Evolutionary conservation across 192 early-diverging fungal genomes (phyloP), one percentile per base, ranked within the genome.

Genomic region (Diversispora eburnea): DNA sequence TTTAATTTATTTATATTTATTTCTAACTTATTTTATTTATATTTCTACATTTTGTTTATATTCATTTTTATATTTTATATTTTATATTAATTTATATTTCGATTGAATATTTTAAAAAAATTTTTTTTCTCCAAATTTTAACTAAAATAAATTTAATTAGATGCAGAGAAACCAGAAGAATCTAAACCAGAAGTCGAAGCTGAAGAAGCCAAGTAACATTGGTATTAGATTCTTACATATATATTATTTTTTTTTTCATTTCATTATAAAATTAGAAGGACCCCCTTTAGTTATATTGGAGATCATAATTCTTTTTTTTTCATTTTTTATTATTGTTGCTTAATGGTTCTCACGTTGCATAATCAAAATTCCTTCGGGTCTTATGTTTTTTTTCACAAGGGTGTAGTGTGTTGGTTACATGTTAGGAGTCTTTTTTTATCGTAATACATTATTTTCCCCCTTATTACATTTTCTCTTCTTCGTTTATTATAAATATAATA

Each of bases 131-230:
- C 9, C 22, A 8, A 19, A 3, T 19, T 49, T 67, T 22, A 22
- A 20, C 0, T 49, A 22, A 69, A 69, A 39, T 41, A 69, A 69
- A 39, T 41, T 49, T 55, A 43, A 71, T 13, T 20, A 71, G 54
- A 59, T 45, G 69, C 17, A 22, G 69, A 71, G 12, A 71, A 71
- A 56, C 52, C 41, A 5, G 69, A 71, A 20, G 69, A 71, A 45
- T 17, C 69, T 8, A 71, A 71, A 58, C 51, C 17, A 71, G 69
- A 71, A 47, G 69, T 46, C 19, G 69, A 71, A 71, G 41, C 69
- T 25, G 69, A 71, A 71, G 69, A 71, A 59, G 13, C 69, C 25
- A 71, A 71, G 69, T 71, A 71, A 45, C 49, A 71, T 42, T 47
- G 15, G 8, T 56, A 25, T 41, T 43, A 69, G 33, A 25, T 49